Evolutionary conservation across 305 asterid genomes (phyloP).

Genomic region (Solanum chacoense): DNA sequence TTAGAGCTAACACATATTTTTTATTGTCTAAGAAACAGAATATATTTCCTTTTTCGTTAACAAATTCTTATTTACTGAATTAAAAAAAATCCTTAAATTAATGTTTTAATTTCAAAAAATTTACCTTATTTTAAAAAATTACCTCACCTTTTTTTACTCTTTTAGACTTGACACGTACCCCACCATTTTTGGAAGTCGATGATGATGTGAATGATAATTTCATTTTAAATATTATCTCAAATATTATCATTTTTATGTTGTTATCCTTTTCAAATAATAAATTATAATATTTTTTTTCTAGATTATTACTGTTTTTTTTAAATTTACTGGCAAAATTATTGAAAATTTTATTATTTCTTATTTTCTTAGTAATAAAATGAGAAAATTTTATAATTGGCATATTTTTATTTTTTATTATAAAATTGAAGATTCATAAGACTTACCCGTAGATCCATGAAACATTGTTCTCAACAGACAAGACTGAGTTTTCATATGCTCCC

Average conservation of each 20-base stretch:
- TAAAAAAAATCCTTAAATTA: not conserved
- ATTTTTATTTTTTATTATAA: too few species aligned
- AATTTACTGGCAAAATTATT: not conserved
- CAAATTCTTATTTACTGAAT: not conserved
- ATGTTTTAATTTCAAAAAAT: too few species aligned
- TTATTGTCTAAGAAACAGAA: not conserved
- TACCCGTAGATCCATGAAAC: not conserved
- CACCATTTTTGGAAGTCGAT: not conserved
- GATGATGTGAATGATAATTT: not conserved
- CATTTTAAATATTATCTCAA: not conserved
- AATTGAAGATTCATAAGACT: not conserved
- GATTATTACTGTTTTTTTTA: not conserved
- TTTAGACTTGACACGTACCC: not conserved
- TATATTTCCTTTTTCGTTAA: too few species aligned
- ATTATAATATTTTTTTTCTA: too few species aligned
- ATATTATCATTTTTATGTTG: not conserved
- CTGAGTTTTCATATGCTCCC: not conserved
- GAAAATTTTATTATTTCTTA: too few species aligned
- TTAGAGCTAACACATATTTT: not conserved
- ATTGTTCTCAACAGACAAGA: not conserved
- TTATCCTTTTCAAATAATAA: not conserved
- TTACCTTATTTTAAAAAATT: too few species aligned
- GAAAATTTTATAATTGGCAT: not conserved
- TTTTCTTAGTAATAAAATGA: not conserved
- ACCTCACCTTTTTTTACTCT: not conserved